Percentiles rank a stretch among this genome's conserved stretches.
phyloP scores from a whole-genome alignment of 129 eudicot species.

The Kitagawia praeruptora region DNA sequence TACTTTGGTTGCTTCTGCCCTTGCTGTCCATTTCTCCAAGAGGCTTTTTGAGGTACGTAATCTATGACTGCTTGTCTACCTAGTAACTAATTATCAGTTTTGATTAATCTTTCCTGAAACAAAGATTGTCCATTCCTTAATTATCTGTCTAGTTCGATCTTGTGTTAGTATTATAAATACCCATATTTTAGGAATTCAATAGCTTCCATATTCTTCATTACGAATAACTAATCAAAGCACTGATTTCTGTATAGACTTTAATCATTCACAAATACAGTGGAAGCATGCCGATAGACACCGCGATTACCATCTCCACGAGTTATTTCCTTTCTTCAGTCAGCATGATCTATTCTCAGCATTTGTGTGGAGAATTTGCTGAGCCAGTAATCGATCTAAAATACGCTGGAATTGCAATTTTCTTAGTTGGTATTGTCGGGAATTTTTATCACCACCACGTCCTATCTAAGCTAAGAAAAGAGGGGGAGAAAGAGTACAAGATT shows the following conservation, averaged over 20 bases:
- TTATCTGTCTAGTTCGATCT: too few species aligned
- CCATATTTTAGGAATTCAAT: too few species aligned
- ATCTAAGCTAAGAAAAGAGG: slow-evolving; percentile 36
- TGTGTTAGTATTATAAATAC: too few species aligned
- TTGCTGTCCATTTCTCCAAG: slow-evolving; percentile 55
- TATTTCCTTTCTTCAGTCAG: neutral
- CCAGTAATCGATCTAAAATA: slow-evolving; percentile 13
- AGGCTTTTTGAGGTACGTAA: slow-evolving; percentile 49
- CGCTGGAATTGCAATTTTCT: neutral
- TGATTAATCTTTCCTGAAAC: too few species aligned
- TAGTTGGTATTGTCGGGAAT: neutral
- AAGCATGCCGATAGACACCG: neutral
- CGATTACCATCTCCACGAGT: neutral
- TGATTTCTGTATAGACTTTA: neutral
- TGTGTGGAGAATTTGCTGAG: neutral
- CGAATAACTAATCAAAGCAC: neutral
- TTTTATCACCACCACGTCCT: slow-evolving; percentile 60
- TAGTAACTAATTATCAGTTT: too few species aligned
- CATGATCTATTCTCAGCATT: neutral
- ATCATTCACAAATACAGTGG: slow-evolving; percentile 4
- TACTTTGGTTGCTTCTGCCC: slow-evolving; percentile 39
- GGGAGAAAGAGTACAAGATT: slow-evolving; percentile 45
- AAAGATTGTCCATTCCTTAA: too few species aligned
- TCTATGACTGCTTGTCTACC: neutral
- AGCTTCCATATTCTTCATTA: neutral